Conservation (phyloP, 2,329 filamentous ascomycete genomes). For the Fusarium sp. region DNA sequence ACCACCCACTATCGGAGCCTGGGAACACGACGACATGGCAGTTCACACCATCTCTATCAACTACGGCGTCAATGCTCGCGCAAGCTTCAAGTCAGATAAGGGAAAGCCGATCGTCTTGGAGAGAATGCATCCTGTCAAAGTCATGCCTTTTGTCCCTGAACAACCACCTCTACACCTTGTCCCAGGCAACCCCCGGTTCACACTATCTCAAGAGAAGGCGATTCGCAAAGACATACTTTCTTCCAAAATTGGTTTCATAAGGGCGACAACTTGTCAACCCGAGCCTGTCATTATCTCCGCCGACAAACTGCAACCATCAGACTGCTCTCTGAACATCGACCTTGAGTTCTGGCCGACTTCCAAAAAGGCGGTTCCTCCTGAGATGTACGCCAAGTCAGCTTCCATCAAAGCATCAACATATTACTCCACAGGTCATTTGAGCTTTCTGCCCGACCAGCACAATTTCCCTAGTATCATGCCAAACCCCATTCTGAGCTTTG, state of each 20-base stretch:
- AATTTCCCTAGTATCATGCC: slow-evolving; percentile 15
- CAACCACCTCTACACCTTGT: slow-evolving; percentile 33
- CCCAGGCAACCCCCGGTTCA: slow-evolving; percentile 19
- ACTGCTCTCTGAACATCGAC: slow-evolving; percentile 13
- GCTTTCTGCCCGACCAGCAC: slow-evolving; percentile 36
- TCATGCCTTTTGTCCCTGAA: slow-evolving; percentile 37
- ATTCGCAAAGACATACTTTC: slow-evolving; percentile 38
- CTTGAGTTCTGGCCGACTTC: slow-evolving; percentile 40
- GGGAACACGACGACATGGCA: slow-evolving; percentile 39
- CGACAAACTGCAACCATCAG: slow-evolving; percentile 28
- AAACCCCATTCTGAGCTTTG: slow-evolving; percentile 29
- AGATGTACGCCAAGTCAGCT: slow-evolving; percentile 31
- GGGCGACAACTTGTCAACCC: slow-evolving; percentile 25
- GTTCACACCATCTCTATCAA: slow-evolving; percentile 29
- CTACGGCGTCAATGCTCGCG: slow-evolving; percentile 28
- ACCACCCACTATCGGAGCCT: slow-evolving; percentile 39
- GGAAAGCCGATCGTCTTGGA: slow-evolving; percentile 2
- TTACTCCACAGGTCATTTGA: slow-evolving; percentile 32
- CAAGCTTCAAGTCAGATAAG: background rate
- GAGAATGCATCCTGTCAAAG: slow-evolving; percentile 19
- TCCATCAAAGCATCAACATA: slow-evolving; percentile 31
- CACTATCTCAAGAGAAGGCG: slow-evolving; percentile 28
- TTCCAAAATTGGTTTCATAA: slow-evolving; percentile 24
- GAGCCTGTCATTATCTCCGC: slow-evolving; percentile 30
- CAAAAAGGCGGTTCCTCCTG: slow-evolving; percentile 16